Base-by-base conservation (phyloP, 768 basidiomycete genomes). In the Rhodotorula paludigena region DNA sequence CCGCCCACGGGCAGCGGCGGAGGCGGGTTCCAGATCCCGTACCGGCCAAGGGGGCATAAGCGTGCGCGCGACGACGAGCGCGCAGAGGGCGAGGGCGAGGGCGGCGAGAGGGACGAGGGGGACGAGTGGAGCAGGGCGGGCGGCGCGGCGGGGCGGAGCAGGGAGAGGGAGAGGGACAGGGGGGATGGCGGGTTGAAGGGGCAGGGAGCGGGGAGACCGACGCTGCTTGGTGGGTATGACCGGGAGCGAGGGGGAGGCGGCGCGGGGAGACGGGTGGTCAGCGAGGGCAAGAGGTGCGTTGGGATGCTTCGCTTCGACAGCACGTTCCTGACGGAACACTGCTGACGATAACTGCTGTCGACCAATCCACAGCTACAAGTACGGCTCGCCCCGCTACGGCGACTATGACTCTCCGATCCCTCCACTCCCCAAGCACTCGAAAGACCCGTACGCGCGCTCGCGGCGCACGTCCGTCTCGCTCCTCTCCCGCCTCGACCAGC, bases 11-110 rank as follows among this genome's bases (percentile, higher is more conserved):
- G 45, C 35, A 36, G 36, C 35, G 21, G 47, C n/a, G 47, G 41
- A 47, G 28, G 42, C 30, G 51, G 60, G 20, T 63, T 63, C 47
- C 54, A 56, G 54, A 63, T 63, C 55, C 62, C 62, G 12, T 63
- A 63, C 44, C 28, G 42, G 30, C 47, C 61, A 5, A 8, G 54
- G 36, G 45, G 35, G 30, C 23, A 36, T 2, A 56, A 54, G 30
- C 33, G 61, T 16, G 23, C 39, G 28, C 30, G 32, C 12, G 41
- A 18, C 1, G 33, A 32, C 23, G 41, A 23, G 4, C n/a, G n/a
- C n/a, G n/a, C n/a, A n/a, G 41, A 33, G 25, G 33, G 28, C 16
- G 52, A 54, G 5, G 18, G 6, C 10, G 30, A 51, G 16, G 25
- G 25, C 12, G 11, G 9, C 28, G 47, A n/a, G 38, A 0, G 36